phyloP scores from a whole-genome alignment of 805 yeast species.

The Saturnispora silvae region DNA sequence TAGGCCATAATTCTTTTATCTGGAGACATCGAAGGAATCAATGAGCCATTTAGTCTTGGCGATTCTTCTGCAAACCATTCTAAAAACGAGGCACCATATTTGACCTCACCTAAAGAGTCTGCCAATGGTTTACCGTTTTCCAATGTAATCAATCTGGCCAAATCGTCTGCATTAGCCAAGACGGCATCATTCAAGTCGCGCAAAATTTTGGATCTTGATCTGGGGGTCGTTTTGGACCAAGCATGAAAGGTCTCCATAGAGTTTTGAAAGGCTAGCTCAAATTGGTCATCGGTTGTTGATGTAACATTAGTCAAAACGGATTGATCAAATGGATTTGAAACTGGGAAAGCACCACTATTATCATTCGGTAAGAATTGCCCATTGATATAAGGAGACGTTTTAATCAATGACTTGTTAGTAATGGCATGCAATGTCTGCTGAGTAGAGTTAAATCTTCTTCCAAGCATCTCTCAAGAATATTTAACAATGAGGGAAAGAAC shows the following conservation, averaged over 20 bases:
- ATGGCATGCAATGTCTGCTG: slow-evolving; percentile 13
- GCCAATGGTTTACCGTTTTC: slow-evolving; percentile 70
- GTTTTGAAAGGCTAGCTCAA: slow-evolving; percentile 39
- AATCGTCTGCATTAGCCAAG: slow-evolving; percentile 46
- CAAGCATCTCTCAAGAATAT: too few relatives aligned
- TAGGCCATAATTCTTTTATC: slow-evolving; percentile 41
- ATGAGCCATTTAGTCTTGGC: slow-evolving; percentile 55
- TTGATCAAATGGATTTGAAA: slow-evolving; percentile 62
- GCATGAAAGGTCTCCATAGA: slow-evolving; percentile 43
- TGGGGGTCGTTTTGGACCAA: slow-evolving; percentile 40
- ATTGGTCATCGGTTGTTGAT: slow-evolving; percentile 37
- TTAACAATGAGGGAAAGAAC: background rate
- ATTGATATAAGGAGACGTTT: slow-evolving; percentile 50
- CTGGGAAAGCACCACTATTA: slow-evolving; percentile 43
- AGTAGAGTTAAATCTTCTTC: background rate
- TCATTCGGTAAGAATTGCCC: slow-evolving; percentile 47
- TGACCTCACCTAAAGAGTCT: slow-evolving; percentile 63
- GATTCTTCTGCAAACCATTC: slow-evolving; percentile 86
- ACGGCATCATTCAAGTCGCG: slow-evolving; percentile 42
- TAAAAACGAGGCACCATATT: slow-evolving; percentile 62
- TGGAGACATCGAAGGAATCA: slow-evolving; percentile 43
- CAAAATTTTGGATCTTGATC: slow-evolving; percentile 46
- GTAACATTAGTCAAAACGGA: slow-evolving; percentile 44
- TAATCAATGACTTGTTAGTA: slow-evolving; percentile 38
- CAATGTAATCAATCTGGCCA: slow-evolving; percentile 52